Conservation (phyloP, 805 yeast species). For the Candida silvatica region DNA sequence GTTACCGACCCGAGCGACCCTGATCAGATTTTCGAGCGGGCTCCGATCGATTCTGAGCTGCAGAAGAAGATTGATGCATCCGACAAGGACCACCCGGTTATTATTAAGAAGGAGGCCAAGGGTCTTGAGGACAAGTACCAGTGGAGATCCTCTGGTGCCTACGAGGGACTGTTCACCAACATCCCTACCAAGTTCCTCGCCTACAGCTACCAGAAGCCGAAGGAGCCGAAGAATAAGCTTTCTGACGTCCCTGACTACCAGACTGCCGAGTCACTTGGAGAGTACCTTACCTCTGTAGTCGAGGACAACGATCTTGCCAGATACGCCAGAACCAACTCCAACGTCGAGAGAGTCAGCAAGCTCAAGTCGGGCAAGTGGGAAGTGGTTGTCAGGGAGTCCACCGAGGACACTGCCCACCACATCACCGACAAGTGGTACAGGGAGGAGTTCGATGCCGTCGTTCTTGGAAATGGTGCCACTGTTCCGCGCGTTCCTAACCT, state of each 20-base stretch:
- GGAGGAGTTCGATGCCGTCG: constrained; percentile 50
- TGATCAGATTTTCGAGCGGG: constrained; percentile 9
- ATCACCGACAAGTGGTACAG: constrained; percentile 29
- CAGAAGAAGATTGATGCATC: constrained; percentile 17
- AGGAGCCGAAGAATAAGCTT: background rate
- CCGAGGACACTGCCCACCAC: constrained; percentile 1
- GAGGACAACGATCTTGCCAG: constrained; percentile 19
- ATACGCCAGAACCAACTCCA: constrained; percentile 29
- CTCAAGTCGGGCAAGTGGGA: constrained; percentile 29
- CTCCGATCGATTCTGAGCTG: constrained; percentile 4
- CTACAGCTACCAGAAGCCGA: constrained; percentile 24
- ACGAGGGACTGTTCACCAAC: constrained; percentile 31
- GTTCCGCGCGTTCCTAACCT: constrained; percentile 51
- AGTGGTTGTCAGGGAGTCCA: constrained; percentile 7
- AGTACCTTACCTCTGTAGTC: constrained; percentile 7
- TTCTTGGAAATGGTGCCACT: constrained; percentile 55
- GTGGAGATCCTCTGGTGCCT: constrained; percentile 33
- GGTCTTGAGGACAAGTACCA: constrained; percentile 13
- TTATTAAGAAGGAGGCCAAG: constrained; percentile 8
- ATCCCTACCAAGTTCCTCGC: constrained; percentile 31
- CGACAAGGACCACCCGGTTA: constrained; percentile 25
- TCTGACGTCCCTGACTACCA: constrained; percentile 1
- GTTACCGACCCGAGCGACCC: constrained; percentile 6
- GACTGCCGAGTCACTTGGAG: constrained; percentile 20
- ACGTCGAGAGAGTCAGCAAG: constrained; percentile 30